These are phyloP conservation scores for Boletus subparvulus DNA, from an alignment of 768 basidiomycete species.

Conservation along the genomic window DNA sequence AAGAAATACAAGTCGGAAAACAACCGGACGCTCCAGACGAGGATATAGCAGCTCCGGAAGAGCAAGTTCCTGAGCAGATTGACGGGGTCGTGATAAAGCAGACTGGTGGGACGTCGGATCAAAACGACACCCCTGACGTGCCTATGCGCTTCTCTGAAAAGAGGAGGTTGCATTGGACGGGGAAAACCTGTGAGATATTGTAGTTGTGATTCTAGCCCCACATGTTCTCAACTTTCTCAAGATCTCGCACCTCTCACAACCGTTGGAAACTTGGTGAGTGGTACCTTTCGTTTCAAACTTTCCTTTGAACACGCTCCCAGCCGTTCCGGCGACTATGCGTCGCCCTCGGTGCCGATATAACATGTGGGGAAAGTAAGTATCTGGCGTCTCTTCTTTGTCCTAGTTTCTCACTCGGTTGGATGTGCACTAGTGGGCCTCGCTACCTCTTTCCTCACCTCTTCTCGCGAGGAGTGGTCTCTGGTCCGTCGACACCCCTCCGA, in stretches of 20 bases:
- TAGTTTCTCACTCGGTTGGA: neutral
- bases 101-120: slow-evolving; percentile 37
- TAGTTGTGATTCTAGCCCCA: neutral
- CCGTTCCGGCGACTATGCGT: slow-evolving; percentile 93
- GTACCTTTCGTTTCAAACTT: neutral
- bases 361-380: slow-evolving; percentile 83
- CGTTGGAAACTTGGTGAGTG: slow-evolving; percentile 82
- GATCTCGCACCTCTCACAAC: slow-evolving; percentile 87
- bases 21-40: slow-evolving; percentile 9
- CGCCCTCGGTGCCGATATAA: slow-evolving; percentile 87
- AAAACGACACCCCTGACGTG: slow-evolving; percentile 65
- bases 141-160: slow-evolving; percentile 77
- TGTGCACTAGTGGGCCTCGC: slow-evolving; percentile 83
- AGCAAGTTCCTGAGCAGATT: slow-evolving; percentile 6
- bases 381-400: neutral
- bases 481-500: slow-evolving; percentile 88
- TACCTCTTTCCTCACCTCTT: slow-evolving; percentile 82
- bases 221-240: slow-evolving; percentile 35
- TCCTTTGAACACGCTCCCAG: slow-evolving; percentile 36
- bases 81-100: slow-evolving; percentile 31
- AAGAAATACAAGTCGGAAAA: slow-evolving; percentile 43
- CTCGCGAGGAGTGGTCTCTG: slow-evolving; percentile 93
- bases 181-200: slow-evolving; percentile 70
- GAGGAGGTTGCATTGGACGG: slow-evolving; percentile 80
- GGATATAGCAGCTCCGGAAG: slow-evolving; percentile 8